Base-by-base conservation (phyloP, 2,329 filamentous ascomycete genomes). In the Arthrinium puccinioides region DNA sequence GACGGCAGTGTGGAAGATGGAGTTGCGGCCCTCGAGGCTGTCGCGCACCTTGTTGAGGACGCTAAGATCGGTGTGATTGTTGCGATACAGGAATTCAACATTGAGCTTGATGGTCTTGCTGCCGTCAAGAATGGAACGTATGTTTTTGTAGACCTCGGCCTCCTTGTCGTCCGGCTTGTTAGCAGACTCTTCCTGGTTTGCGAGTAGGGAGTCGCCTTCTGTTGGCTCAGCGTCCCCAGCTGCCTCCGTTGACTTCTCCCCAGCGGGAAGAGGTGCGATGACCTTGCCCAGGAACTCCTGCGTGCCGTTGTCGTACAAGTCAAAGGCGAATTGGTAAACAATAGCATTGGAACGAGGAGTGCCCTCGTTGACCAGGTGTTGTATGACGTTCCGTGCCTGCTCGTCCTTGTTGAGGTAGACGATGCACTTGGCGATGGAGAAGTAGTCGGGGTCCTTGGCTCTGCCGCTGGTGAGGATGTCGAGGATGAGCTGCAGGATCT, bases 251-350 rank as follows among this genome's bases (percentile, higher is more conserved):
- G 39, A 50, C 36, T 54, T 53, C 38, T 73, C 66, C 9, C 64
- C 62, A 14, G 74, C 70, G 0, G 88, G 86, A 21, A 97, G 69
- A 31, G 86, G 80, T 41, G 85, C 79, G 54, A 90, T 82, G 30
- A 98, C 86, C 63, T 92, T 96, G 48, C 82, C 81, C 18, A 98
- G 64, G 52, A 98, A 98, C 57, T 97, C 92, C 53, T 98, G 92
- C 0, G 92, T 97, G 49, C 92, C 92, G 55, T 98, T 98, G 64
- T 98, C 92, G 62, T 96, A 97, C 6, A 98, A 73, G 54, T 98
- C 92, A 54, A 98, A 98, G 2, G 90, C 92, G 40, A 98, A 94
- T 59, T 98, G 92, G 60, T 97, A 98, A 14, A 92, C 92, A 34
- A 87, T 83, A 15, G 89, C 85, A 13, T 87, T 76, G 1, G 87